Base-by-base conservation (phyloP, 139 green algal genomes). In the Raphidocelis subcapitata region DNA sequence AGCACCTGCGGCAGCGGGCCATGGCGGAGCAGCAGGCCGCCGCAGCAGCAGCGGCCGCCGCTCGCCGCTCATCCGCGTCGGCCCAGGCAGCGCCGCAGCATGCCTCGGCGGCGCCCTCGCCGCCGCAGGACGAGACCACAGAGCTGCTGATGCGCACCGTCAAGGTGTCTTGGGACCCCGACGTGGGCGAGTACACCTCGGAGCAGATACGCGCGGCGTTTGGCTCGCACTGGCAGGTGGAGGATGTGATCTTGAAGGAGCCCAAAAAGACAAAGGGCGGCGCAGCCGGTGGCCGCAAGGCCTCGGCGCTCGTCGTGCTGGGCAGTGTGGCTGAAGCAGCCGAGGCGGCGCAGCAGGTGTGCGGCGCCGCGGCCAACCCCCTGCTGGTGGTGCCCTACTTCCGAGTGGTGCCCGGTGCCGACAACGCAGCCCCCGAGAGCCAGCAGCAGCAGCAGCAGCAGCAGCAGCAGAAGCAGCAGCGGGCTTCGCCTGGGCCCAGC, bases 81-180 rank as follows among this genome's bases (percentile, higher is more conserved):
- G 73, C 63, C 16, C 31, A 23, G n/a, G 60, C 3, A 44, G 28
- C 31, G 1, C 33, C 29, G 23, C 3, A 24, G 8, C 36, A 23
- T 8, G 59, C 49, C 79, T 37, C 66, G 26, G 12, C 74, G 78
- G 16, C 75, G 66, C 61, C 66, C 57, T 15, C 70, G 56, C 26
- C 70, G 75, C 61, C 18, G 8, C 33, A 32, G 59, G 73, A 78
- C n/a, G 69, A 78, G 5, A 72, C 83, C 21, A 56, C 56, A 14
- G 80, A 87, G 54, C 59, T 78, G 49, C 81, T 89, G 23, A 37
- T 51, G 24, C 62, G 88, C 18, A 93, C 87, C 0, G 57, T 93
- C 5, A 93, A 93, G 80, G 84, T 88, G 4, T 80, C 74, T 1
- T 92, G 87, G 87, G 67, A 78, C 63, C 62, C 72, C 16, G 54